Percentiles rank a stretch among this genome's conserved stretches.
phyloP scores from a whole-genome alignment of 2,329 filamentous ascomycete species.

The Cladosporium halotolerans region DNA sequence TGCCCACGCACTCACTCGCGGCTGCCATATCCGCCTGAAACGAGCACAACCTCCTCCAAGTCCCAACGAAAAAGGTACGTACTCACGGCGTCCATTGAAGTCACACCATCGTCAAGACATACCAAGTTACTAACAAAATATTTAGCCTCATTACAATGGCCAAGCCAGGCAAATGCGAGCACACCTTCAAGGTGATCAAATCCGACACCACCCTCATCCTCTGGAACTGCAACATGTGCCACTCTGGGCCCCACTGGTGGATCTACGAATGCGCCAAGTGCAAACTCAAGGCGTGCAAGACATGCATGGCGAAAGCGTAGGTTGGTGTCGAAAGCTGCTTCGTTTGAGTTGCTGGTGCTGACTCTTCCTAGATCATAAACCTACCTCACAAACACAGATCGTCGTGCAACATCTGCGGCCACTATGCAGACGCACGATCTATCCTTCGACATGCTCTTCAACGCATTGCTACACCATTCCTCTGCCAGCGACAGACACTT shows the following conservation, averaged over 20 bases:
- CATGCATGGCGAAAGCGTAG: constrained; percentile 41
- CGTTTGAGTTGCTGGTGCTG: neutral
- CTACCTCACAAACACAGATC: no score
- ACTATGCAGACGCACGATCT: no score
- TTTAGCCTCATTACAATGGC: constrained; percentile 33
- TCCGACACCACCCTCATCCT: constrained; percentile 46
- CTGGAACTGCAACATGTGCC: constrained; percentile 49
- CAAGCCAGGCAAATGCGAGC: constrained; percentile 42
- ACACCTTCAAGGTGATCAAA: constrained; percentile 47
- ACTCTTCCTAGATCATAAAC: neutral
- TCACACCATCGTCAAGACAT: no score
- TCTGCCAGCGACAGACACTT: neutral
- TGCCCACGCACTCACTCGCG: no score
- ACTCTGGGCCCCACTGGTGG: constrained; percentile 45
- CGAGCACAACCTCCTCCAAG: no score
- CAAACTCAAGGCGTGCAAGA: constrained; percentile 46
- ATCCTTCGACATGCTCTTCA: no score
- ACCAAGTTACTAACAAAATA: no score
- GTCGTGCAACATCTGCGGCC: no score
- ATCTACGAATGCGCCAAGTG: constrained; percentile 47
- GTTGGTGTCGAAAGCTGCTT: neutral
- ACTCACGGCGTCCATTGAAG: no score
- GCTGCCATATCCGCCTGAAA: no score
- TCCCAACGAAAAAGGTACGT: no score
- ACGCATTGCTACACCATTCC: no score